A percentile compares a stretch with the other conserved stretches of the same genome.
Conservation (phyloP, 2,329 filamentous ascomycete species). For the Colletotrichum lentis region DNA sequence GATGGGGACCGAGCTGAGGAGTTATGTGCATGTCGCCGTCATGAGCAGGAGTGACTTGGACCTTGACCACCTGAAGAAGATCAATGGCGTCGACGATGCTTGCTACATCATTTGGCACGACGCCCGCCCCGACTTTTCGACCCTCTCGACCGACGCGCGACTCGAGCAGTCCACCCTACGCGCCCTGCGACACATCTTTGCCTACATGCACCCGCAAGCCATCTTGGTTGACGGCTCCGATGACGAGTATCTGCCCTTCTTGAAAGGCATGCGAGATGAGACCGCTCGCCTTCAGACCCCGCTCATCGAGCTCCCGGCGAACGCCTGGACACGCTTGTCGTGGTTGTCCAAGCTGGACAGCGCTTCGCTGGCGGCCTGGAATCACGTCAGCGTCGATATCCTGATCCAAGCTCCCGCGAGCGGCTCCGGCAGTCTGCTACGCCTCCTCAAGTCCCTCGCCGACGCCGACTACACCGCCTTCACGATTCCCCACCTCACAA, state of each 20-base stretch:
- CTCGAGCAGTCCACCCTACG: conserved; percentile 70
- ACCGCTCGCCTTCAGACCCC: conserved; percentile 62
- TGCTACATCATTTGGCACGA: conserved; percentile 76
- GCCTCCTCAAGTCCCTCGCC: conserved; percentile 78
- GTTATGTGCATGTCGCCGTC: conserved; percentile 82
- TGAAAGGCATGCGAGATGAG: conserved; percentile 65
- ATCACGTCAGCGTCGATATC: conserved; percentile 80
- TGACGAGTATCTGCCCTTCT: conserved; percentile 75
- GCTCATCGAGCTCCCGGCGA: conserved; percentile 77
- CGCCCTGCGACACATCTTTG: conserved; percentile 75
- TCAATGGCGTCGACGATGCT: conserved; percentile 79
- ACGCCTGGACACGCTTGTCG: conserved; percentile 67
- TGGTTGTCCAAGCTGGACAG: conserved; percentile 85
- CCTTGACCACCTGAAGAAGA: conserved; percentile 71
- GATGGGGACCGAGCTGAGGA: conserved; percentile 76
- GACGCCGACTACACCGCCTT: conserved; percentile 78
- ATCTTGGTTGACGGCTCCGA: conserved; percentile 74
- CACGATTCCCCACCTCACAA: conserved; percentile 76
- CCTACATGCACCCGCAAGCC: conserved; percentile 79
- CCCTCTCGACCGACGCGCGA: conserved; percentile 73
- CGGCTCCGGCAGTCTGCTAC: conserved; percentile 77
- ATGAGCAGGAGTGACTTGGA: conserved; percentile 77
- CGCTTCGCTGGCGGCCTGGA: conserved; percentile 77
- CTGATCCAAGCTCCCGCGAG: conserved; percentile 77
- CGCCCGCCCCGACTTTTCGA: conserved; percentile 77